Conservation (phyloP, 179 eudicot species). For the Carnegiea gigantea region DNA sequence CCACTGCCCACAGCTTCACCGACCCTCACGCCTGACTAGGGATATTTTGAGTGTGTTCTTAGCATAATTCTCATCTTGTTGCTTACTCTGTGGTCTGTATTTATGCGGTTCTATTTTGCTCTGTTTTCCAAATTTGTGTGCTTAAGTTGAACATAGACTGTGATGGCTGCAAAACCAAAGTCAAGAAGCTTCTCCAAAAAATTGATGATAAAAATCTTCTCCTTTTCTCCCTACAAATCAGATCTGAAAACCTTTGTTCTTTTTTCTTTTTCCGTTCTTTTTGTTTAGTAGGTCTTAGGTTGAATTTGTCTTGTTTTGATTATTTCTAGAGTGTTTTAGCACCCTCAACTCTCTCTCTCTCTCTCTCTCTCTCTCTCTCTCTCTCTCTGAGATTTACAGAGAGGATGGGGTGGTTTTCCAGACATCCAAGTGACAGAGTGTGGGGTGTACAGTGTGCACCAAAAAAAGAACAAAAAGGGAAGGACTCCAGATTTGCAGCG, state of each 20-base stretch:
- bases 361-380: too few species aligned
- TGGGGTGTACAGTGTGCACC: too few species aligned
- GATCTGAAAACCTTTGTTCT: conserved; percentile 21
- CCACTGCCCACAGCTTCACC: too few species aligned
- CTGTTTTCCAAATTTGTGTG: conserved; percentile 43
- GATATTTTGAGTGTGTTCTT: not conserved
- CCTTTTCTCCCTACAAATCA: not conserved
- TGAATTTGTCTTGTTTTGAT: not conserved
- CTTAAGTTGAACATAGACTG: conserved; percentile 59
- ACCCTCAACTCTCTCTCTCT: too few species aligned
- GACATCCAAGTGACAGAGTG: too few species aligned
- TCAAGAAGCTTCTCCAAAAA: conserved; percentile 48
- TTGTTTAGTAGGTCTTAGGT: not conserved
- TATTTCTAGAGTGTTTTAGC: too few species aligned
- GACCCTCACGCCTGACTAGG: too few species aligned
- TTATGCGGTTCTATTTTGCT: not conserved
- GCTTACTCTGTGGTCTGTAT: not conserved
- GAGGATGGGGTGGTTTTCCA: too few species aligned
- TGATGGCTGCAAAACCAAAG: conserved; percentile 54
- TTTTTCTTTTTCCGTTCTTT: not conserved
- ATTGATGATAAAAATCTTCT: conserved; percentile 38
- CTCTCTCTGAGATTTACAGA: too few species aligned
- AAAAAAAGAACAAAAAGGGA: too few species aligned
- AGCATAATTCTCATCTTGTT: not conserved
- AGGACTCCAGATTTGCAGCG: too few species aligned